phyloP scores from a whole-genome alignment of 1,139 yeast species.

The Yamadazyma oceani region DNA sequence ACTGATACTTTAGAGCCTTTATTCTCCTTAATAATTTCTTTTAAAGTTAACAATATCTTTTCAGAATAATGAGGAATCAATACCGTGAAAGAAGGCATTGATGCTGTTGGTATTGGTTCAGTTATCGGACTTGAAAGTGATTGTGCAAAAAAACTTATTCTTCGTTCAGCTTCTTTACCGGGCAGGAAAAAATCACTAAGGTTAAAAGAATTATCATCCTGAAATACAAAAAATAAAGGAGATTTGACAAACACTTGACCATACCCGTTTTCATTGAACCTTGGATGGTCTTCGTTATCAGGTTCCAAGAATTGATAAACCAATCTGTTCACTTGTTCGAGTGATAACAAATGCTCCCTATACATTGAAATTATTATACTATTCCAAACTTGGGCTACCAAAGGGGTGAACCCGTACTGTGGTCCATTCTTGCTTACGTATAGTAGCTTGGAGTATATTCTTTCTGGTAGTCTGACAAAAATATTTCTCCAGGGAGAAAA shows the following conservation, averaged over 20 bases:
- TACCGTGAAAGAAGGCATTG: constrained; percentile 85
- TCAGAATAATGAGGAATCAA: constrained; percentile 85
- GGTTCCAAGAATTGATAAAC: constrained; percentile 23
- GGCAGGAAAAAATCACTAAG: constrained; percentile 44
- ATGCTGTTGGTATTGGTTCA: constrained; percentile 65
- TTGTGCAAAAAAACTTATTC: constrained; percentile 86
- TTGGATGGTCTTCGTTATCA: constrained; percentile 25
- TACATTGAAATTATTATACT: constrained; percentile 73
- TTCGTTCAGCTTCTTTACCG: constrained; percentile 75
- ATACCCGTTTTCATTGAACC: constrained; percentile 10
- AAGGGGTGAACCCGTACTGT: constrained; percentile 1
- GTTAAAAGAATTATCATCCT: constrained; percentile 55
- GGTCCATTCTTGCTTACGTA: constrained; percentile 33
- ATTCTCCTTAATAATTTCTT: constrained; percentile 67
- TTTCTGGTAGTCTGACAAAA: constrained; percentile 69
- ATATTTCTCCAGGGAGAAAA: constrained; percentile 87
- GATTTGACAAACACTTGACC: constrained; percentile 40
- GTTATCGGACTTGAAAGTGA: constrained; percentile 77
- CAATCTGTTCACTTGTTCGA: constrained; percentile 64
- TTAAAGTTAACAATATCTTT: constrained; percentile 61
- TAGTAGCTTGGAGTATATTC: constrained; percentile 66
- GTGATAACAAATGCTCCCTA: constrained; percentile 72
- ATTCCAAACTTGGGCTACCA: constrained; percentile 77
- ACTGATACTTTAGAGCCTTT: constrained; percentile 61
- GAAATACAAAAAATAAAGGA: constrained; percentile 73